Base-by-base conservation (phyloP, 2,329 filamentous ascomycete species). In the Neofusicoccum ribis region DNA sequence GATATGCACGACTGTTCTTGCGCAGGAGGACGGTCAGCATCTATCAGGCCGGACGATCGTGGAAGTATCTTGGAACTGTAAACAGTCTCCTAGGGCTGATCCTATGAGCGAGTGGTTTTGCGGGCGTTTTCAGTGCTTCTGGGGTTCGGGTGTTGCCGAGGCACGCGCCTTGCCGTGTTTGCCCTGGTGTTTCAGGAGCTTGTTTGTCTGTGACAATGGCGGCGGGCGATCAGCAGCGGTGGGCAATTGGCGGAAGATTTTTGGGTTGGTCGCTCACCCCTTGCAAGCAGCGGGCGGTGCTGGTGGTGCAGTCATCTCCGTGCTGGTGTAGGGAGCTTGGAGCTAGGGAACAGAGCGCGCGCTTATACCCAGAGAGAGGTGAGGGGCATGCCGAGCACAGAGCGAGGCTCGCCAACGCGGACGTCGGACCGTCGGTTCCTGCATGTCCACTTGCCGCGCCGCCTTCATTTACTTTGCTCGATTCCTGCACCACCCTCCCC, bases 401-500 rank as follows among this genome's bases (percentile, higher is more conserved):
- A 8, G 12, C 14, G n/a, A 31, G 43, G 54, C 54, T 59, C 54
- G 54, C 54, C n/a, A 59, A 59, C 44, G 41, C 56, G 56, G 56
- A 12, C 31, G 31, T n/a, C 56, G 56, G 56, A 23, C 56, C 56
- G 56, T 47, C 56, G 56, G 56, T 60, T 60, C 56, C 56, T 47
- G 43, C 41, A 23, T n/a, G 15, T 49, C 17, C n/a, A 47, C 31
- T 47, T 60, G 17, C 56, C 56, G 56, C 56, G 8, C 34, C 34
- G 20, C 36, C 5, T 54, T 54, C 36, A 54, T 54, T 23, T 52
- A 52, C 37, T 52, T 17, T 52, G 20, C 23, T 15, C 23, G 23
- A 23, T 23, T 23, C 23, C 23, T 23, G 23, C 23, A 23, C 23
- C 23, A 23, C 23, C 23, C 3, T 23, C 11, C 43, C 43, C 43